Base-by-base conservation (phyloP, 192 early-diverging fungal species). In the Chytriomyces confervae region DNA sequence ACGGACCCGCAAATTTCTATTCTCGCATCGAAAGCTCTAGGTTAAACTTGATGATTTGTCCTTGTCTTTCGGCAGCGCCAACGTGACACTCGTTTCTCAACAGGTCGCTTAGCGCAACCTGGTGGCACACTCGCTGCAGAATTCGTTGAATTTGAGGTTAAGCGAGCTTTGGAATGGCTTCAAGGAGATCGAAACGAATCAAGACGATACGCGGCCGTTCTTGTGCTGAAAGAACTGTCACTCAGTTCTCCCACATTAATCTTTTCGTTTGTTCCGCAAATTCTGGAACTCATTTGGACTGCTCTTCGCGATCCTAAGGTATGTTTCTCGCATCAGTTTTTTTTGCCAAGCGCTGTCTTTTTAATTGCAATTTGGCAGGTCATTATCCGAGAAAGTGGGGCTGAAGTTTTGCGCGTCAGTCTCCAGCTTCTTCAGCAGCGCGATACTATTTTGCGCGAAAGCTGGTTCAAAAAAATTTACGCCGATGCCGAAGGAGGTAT, bases 261-360 rank as follows among this genome's bases (percentile, higher is more conserved):
- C 18, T 96, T 94, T 75, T 86, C 89, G 16, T 93, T 93, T 79
- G 91, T 96, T 7, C 84, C 88, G 5, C 92, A 89, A 60, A 94
- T 97, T 29, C 79, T 99, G 27, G 93, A 96, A 11, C 77, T 92
- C 53, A 89, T 99, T 36, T 96, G 93, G 91, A 84, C 91, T 20
- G 93, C 92, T 10, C 83, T 98, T 75, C 80, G 92, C 27, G 97
- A 99, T 83, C 85, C 87, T 13, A 93, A 91, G 77, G 84, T 86
- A 48, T 50, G 6, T 72, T n/a, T n/a, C 18, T n/a, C 7, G 11
- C 20, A n/a, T 16, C 46, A 47, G 66, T 62, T 23, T 20, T 18
- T 36, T 36, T 71, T 13, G 6, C 62, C 16, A 50, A 8, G 27
- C 7, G 18, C 10, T 76, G 51, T 78, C 36, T n/a, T 13, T 50